phyloP scores from a whole-genome alignment of 805 yeast genomes.

The Kluyveromyces siamensis region DNA sequence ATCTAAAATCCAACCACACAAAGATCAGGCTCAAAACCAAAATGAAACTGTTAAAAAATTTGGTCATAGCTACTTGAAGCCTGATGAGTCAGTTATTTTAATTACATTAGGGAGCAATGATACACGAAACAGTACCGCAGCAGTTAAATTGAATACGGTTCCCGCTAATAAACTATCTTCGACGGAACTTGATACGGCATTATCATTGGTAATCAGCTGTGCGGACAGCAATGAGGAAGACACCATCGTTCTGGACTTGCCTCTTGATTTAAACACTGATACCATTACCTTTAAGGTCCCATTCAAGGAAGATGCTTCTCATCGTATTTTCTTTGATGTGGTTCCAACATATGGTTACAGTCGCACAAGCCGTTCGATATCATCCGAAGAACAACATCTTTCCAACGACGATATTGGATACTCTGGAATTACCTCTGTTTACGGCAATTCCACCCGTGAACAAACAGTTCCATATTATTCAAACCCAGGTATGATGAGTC shows the following conservation, averaged over 20 bases:
- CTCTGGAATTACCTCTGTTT: background rate
- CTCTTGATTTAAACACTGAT: constrained; percentile 65
- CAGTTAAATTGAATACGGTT: constrained; percentile 63
- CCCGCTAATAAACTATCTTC: constrained; percentile 66
- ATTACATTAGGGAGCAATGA: constrained; percentile 86
- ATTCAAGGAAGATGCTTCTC: constrained; percentile 40
- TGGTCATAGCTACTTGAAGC: constrained; percentile 68
- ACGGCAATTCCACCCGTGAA: background rate
- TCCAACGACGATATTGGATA: background rate
- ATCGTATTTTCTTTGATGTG: constrained; percentile 67
- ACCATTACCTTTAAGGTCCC: constrained; percentile 66
- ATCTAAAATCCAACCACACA: background rate
- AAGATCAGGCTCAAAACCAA: background rate
- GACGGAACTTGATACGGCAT: constrained; percentile 84
- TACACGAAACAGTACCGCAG: constrained; percentile 45
- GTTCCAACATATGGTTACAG: constrained; percentile 73
- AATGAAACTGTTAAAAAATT: constrained; percentile 63
- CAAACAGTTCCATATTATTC: background rate
- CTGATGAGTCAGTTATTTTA: constrained; percentile 60
- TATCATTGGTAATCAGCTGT: constrained; percentile 55
- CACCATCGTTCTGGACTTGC: constrained; percentile 64
- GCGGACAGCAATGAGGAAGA: constrained; percentile 37
- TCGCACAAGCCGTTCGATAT: background rate
- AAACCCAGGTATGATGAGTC: background rate
- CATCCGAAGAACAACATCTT: background rate